Percentiles rank a stretch among this genome's conserved stretches.
These are phyloP conservation scores for Vitis amurensis DNA, from an alignment of 164 flowering plant genomes.

Conservation along the genomic window DNA sequence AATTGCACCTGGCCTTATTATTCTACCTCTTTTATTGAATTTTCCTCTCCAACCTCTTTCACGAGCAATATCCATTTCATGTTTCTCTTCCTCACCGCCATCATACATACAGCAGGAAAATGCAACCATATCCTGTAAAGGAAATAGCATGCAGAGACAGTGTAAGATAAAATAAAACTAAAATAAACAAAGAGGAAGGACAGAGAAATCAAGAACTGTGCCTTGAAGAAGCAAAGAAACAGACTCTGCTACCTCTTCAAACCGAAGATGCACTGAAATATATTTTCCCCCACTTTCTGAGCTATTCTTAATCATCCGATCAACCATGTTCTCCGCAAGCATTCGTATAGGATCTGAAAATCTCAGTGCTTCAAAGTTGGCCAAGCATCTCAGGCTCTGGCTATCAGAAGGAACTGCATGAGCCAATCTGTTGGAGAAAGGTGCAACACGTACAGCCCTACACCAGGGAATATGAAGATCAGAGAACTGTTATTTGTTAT, in stretches of 20 bases:
- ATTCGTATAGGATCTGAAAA: slow-evolving; percentile 74
- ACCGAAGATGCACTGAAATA: slow-evolving; percentile 93
- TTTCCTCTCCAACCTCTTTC: slow-evolving; percentile 95
- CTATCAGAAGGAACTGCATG: slow-evolving; percentile 68
- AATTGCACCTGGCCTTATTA: slow-evolving; percentile 82
- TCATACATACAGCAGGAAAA: slow-evolving; percentile 97
- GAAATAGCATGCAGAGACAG: not conserved
- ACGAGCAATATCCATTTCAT: slow-evolving; percentile 88
- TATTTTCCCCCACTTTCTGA: slow-evolving; percentile 72
- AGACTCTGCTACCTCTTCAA: slow-evolving; percentile 68
- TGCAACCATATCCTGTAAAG: slow-evolving; percentile 90
- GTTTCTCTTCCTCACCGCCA: slow-evolving; percentile 93
- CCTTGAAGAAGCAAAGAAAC: slow-evolving; percentile 2
- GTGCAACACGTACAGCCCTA: slow-evolving; percentile 96
- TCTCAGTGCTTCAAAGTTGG: slow-evolving; percentile 83
- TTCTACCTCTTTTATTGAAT: slow-evolving; percentile 69
- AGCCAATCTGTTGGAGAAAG: slow-evolving; percentile 96
- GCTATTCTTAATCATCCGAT: slow-evolving; percentile 76
- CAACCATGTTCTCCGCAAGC: slow-evolving; percentile 84
- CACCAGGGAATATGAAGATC: slow-evolving; percentile 9
- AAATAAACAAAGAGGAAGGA: not conserved
- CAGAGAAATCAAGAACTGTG: not conserved
- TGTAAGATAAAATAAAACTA: not conserved
- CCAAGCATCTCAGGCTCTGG: slow-evolving; percentile 84
- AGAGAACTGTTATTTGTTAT: not conserved